Conservation (phyloP, 306 rosid species). For the Gastrolobium villosum region DNA sequence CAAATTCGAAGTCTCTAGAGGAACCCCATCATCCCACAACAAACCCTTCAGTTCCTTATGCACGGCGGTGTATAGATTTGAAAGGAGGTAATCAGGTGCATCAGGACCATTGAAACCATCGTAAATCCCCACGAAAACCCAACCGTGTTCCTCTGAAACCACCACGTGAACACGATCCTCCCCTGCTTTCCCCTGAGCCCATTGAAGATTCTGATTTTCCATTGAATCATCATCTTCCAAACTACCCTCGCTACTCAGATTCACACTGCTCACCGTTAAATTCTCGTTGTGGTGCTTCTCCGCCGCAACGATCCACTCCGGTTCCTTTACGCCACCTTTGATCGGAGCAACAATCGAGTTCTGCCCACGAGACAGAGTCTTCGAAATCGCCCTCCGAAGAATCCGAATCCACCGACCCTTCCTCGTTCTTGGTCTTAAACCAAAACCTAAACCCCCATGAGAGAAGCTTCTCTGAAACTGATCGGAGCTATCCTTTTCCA, state of each 20-base stretch:
- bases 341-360: constrained; percentile 82
- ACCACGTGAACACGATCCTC: constrained; percentile 98
- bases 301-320: constrained; percentile 72
- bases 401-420: constrained; percentile 68
- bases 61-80: constrained; percentile 77
- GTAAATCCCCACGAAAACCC: constrained; percentile 98
- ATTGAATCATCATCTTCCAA: constrained; percentile 84
- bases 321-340: constrained; percentile 68
- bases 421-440: constrained; percentile 62
- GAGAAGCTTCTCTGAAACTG: constrained; percentile 92
- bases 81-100: constrained; percentile 88
- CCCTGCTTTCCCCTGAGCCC: constrained; percentile 99
- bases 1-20: constrained; percentile 45
- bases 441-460: constrained; percentile 67
- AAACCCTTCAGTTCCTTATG: constrained; percentile 90
- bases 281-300: constrained; percentile 80
- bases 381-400: constrained; percentile 75
- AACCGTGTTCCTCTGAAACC: constrained; percentile 95
- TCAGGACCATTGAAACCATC: constrained; percentile 99
- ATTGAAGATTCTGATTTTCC: constrained; percentile 90
- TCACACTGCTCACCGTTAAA: constrained; percentile 75
- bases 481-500: constrained; percentile 68
- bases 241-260: constrained; percentile 94
- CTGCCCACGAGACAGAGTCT: constrained; percentile 79
- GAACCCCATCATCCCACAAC: constrained; percentile 81